Conservation (phyloP, 257 asterid species). For the Scutellaria minor region DNA sequence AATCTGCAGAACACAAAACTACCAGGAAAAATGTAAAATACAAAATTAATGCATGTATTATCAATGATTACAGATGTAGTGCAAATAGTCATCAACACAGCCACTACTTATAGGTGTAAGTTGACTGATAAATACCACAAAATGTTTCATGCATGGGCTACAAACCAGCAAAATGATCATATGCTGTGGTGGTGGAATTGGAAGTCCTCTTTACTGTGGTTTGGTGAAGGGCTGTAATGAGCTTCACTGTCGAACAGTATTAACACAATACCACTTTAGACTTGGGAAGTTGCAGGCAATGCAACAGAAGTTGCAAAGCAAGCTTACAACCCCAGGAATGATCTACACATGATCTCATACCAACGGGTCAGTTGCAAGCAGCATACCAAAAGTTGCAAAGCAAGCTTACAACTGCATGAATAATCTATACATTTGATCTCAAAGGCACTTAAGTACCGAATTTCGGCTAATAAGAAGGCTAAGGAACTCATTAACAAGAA, state of each 20-base stretch:
- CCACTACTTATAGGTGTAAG: background rate
- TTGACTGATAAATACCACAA: background rate
- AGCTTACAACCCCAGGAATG: background rate
- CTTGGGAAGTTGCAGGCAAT: background rate
- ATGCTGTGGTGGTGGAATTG: background rate
- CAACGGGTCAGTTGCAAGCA: background rate
- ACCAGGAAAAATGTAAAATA: background rate
- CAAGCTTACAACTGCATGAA: background rate
- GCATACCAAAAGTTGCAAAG: background rate
- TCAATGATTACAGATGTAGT: background rate
- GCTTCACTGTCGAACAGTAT: background rate
- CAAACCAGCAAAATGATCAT: background rate
- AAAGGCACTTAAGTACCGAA: background rate
- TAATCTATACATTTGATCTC: background rate
- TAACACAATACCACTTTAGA: background rate
- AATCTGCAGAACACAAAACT: background rate
- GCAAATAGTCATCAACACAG: slow-evolving; percentile 16
- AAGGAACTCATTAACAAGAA: background rate
- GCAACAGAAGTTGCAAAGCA: background rate
- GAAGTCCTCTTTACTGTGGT: background rate
- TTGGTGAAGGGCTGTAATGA: background rate
- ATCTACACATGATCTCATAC: background rate
- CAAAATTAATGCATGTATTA: background rate
- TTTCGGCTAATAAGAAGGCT: slow-evolving; percentile 5
- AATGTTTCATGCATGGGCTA: slow-evolving; percentile 1